Evolutionary conservation across 2,329 filamentous ascomycete genomes (phyloP).

Genomic region (Aotearoamyces nothofagi): DNA sequence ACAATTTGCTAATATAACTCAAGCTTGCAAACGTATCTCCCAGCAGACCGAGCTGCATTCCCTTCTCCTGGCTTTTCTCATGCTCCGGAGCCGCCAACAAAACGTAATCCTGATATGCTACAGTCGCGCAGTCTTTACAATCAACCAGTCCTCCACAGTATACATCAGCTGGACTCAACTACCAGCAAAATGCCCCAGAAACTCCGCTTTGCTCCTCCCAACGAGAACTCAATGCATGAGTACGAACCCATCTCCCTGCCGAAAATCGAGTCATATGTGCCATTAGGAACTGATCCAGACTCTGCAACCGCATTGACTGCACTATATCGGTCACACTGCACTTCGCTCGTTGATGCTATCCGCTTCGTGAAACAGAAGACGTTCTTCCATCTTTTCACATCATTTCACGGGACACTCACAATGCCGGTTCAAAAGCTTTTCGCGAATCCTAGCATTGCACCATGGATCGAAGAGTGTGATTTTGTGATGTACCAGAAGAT

Average conservation of each 20-base stretch:
- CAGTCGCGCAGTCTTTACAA: slow-evolving; percentile 39
- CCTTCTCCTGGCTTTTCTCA: slow-evolving; percentile 25
- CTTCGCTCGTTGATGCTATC: slow-evolving; percentile 87
- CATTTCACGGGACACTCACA: slow-evolving; percentile 90
- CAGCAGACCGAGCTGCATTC: slow-evolving; percentile 20
- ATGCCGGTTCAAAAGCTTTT: slow-evolving; percentile 93
- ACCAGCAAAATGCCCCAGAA: slow-evolving; percentile 40
- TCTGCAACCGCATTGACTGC: slow-evolving; percentile 74
- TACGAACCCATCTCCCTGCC: slow-evolving; percentile 67
- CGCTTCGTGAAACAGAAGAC: slow-evolving; percentile 94
- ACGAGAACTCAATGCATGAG: slow-evolving; percentile 40
- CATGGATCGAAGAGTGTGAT: slow-evolving; percentile 93
- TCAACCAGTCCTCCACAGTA: slow-evolving; percentile 35
- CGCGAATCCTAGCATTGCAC: slow-evolving; percentile 61
- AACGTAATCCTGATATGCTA: slow-evolving; percentile 19
- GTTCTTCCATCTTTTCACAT: slow-evolving; percentile 87
- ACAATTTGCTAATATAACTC: slow-evolving; percentile 5
- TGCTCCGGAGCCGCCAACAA: slow-evolving; percentile 15
- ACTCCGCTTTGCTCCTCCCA: slow-evolving; percentile 44
- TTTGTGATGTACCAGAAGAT: slow-evolving; percentile 94
- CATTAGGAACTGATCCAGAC: slow-evolving; percentile 69
- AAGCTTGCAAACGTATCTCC: slow-evolving; percentile 15
- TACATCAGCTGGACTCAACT: slow-evolving; percentile 43
- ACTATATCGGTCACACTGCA: slow-evolving; percentile 87
- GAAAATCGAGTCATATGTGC: slow-evolving; percentile 70